A percentile compares a stretch with the other conserved stretches of the same genome.
These are phyloP conservation scores for Pistacia atlantica DNA, from an alignment of 345 rosid species.

Conservation along the genomic window DNA sequence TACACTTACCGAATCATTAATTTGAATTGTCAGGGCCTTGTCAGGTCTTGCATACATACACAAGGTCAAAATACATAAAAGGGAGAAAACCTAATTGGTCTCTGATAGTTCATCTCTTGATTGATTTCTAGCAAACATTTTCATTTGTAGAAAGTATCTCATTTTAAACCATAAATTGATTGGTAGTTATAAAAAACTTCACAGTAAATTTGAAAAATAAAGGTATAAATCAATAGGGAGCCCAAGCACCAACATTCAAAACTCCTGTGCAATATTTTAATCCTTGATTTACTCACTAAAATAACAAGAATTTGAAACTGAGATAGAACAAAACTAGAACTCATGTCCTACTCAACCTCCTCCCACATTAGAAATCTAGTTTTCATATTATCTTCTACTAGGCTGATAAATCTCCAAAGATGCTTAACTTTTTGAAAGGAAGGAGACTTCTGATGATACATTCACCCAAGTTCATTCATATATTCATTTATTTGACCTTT, in stretches of 20 bases:
- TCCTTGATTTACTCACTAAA: slow-evolving; percentile 3
- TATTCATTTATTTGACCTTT: neutral
- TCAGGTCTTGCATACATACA: neutral
- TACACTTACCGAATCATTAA: neutral
- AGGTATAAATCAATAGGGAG: neutral
- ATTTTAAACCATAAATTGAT: neutral
- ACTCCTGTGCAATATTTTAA: neutral
- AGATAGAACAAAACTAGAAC: neutral
- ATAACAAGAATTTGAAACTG: neutral
- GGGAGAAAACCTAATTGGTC: neutral
- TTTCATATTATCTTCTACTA: neutral
- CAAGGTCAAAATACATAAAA: neutral
- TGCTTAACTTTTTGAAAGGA: neutral
- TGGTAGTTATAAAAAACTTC: neutral
- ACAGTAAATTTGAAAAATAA: neutral
- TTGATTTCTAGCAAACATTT: neutral
- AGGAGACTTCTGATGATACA: too few relatives aligned
- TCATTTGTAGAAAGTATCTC: neutral
- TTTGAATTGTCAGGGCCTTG: neutral
- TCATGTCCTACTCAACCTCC: neutral
- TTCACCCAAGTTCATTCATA: too few relatives aligned
- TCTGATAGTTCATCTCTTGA: neutral
- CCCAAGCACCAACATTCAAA: neutral
- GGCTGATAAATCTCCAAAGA: neutral
- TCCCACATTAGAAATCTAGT: neutral